These are phyloP conservation scores for Lactarius deliciosus DNA, from an alignment of 768 basidiomycete genomes.

Conservation along the genomic window DNA sequence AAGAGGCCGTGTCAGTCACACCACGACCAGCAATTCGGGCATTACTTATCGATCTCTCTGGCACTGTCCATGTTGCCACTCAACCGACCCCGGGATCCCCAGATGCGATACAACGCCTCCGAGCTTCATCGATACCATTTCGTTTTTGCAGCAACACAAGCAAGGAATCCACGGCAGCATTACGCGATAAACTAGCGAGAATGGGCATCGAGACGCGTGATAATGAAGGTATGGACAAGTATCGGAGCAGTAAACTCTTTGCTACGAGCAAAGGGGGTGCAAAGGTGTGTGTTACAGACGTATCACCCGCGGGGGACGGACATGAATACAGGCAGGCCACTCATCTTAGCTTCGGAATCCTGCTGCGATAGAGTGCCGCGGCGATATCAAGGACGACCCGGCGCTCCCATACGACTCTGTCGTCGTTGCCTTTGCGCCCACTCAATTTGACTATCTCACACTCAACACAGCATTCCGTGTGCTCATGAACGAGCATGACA, in stretches of 20 bases:
- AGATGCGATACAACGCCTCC: constrained; percentile 41
- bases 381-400: constrained; percentile 21
- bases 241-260: constrained; percentile 55
- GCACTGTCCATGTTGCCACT: constrained; percentile 59
- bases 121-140: constrained; percentile 41
- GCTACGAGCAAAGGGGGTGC: constrained; percentile 43
- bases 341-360: constrained; percentile 37
- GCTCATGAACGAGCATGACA: constrained; percentile 39
- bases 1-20: neutral
- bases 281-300: constrained; percentile 38
- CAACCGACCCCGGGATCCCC: constrained; percentile 50
- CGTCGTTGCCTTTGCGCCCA: constrained; percentile 61
- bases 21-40: constrained; percentile 46
- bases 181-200: constrained; percentile 43
- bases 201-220: constrained; percentile 51
- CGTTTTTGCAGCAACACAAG: constrained; percentile 69
- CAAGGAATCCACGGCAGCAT: constrained; percentile 53
- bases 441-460: constrained; percentile 48
- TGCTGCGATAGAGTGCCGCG: constrained; percentile 33
- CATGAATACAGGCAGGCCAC: constrained; percentile 50
- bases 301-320: constrained; percentile 9
- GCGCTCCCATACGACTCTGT: constrained; percentile 51
- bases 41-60: constrained; percentile 65
- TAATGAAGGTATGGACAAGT: constrained; percentile 62
- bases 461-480: constrained; percentile 70